Evolutionary conservation across 257 asterid genomes (phyloP).

Genomic region (Sherardia arvensis): DNA sequence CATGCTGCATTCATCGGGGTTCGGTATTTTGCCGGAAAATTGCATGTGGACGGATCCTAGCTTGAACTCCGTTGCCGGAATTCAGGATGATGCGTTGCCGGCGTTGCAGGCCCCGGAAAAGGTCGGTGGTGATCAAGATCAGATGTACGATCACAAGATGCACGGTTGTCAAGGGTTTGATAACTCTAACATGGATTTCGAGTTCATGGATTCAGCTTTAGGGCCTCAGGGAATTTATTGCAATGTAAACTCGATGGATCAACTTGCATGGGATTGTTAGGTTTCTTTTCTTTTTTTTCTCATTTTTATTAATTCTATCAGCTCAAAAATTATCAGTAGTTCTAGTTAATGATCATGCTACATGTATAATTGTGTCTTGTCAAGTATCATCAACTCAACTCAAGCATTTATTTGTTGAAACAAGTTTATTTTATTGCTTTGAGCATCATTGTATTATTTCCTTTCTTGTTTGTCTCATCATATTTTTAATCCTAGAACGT

Average conservation of each 20-base stretch:
- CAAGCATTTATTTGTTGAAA: not conserved
- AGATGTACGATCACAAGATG: constrained; percentile 12
- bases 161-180: constrained; percentile 19
- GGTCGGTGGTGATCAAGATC: not conserved
- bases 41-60: constrained; percentile 19
- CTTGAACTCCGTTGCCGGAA: constrained; percentile 3
- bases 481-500: too few relatives aligned
- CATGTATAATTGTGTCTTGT: not conserved
- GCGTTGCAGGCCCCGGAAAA: constrained; percentile 14
- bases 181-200: constrained; percentile 37
- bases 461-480: too few relatives aligned
- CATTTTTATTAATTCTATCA: not conserved
- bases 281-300: not conserved
- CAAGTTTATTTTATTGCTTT: not conserved
- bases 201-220: constrained; percentile 44
- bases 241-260: constrained; percentile 36
- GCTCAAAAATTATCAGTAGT: not conserved
- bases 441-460: too few relatives aligned
- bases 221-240: constrained; percentile 32
- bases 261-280: constrained; percentile 58
- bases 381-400: not conserved
- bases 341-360: not conserved
- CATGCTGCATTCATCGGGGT: constrained; percentile 12
- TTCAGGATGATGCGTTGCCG: constrained; percentile 8
- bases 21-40: constrained; percentile 21